Evolutionary conservation across 257 asterid species (phyloP).

Genomic region (Nicotiana undulata): DNA sequence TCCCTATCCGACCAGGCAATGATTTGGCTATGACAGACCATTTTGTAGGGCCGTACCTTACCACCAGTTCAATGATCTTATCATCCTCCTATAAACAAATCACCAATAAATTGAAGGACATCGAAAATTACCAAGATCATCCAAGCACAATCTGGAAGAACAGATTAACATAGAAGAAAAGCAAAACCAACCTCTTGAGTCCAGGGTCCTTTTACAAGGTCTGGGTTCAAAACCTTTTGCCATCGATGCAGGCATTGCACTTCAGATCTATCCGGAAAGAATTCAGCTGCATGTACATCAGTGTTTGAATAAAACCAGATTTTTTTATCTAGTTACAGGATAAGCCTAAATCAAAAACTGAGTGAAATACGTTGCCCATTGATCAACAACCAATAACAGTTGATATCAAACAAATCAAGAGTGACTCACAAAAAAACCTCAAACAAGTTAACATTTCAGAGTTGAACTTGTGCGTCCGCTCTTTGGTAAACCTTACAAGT

Average conservation of each 20-base stretch:
- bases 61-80: constrained; percentile 65
- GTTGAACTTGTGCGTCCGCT: background rate
- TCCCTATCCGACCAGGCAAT: constrained; percentile 96
- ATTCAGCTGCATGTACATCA: constrained; percentile 59
- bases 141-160: background rate
- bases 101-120: background rate
- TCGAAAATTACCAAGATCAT: background rate
- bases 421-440: background rate
- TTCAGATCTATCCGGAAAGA: constrained; percentile 96
- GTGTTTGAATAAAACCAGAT: background rate
- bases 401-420: background rate
- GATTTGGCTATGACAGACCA: constrained; percentile 95
- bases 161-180: constrained; percentile 1
- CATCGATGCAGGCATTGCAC: constrained; percentile 98
- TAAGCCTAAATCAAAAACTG: background rate
- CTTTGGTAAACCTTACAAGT: background rate
- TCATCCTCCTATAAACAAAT: constrained; percentile 75
- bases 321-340: background rate
- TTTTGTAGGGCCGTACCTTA: constrained; percentile 78
- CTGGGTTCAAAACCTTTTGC: constrained; percentile 98
- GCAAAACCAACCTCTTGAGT: constrained; percentile 59
- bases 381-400: background rate
- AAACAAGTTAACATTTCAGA: background rate
- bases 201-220: constrained; percentile 99
- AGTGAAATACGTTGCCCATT: background rate